A percentile compares a stretch with the other conserved stretches of the same genome.
Evolutionary conservation across 169 alveolate genomes (phyloP).

Genomic region (Plasmodium gonderi): DNA sequence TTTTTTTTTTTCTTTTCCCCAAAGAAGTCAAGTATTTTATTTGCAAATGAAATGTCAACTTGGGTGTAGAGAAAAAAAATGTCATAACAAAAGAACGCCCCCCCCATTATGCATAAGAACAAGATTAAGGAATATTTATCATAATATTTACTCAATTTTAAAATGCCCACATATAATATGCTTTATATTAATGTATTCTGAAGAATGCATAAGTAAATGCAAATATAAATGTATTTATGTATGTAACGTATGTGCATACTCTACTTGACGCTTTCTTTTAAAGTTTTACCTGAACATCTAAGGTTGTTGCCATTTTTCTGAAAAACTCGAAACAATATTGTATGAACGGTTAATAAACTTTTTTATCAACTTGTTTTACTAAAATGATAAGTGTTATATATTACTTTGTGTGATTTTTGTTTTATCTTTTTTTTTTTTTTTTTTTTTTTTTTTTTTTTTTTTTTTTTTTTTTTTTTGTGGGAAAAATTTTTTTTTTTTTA

Average conservation of each 20-base stretch:
- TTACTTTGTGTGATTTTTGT: neutral
- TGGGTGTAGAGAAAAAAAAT: no score
- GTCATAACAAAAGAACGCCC: no score
- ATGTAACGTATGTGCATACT: neutral
- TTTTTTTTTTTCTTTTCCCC: neutral
- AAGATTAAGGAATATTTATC: no score
- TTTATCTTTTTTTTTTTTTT: neutral
- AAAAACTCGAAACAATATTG: neutral
- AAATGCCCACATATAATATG: no score
- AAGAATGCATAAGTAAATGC: neutral
- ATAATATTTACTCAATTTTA: no score
- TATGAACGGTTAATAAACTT: conserved; percentile 1
- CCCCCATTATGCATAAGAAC: no score
- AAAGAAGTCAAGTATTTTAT: no score
- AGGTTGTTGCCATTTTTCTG: conserved; percentile 38
- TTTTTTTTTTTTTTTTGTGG: no score
- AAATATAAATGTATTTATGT: neutral
- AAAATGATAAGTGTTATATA: neutral
- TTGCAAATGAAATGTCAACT: neutral
- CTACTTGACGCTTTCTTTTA: neutral
- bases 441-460: no score
- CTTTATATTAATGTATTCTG: no score
- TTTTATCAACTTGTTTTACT: neutral
- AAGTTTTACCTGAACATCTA: conserved; percentile 61
- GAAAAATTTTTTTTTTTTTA: no score